phyloP scores from a whole-genome alignment of 176 grass and related monocot genomes.

The Saccharum officinarum region DNA sequence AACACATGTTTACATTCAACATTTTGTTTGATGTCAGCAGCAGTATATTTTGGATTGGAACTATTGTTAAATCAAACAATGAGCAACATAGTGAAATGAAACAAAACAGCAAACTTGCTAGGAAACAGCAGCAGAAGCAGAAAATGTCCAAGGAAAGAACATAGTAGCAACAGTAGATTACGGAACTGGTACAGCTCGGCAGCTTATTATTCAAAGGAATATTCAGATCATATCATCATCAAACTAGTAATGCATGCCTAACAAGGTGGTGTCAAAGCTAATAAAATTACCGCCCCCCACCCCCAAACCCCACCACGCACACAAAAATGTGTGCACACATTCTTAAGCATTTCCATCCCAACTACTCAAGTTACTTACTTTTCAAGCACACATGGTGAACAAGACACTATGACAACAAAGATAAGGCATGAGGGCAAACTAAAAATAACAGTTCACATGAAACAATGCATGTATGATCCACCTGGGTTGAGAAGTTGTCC shows the following conservation, averaged over 20 bases:
- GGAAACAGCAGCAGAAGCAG: not conserved
- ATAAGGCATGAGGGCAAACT: not conserved
- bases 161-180: not conserved
- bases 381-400: not conserved
- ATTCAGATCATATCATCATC: too few species aligned
- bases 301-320: too few species aligned
- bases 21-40: not conserved
- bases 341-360: not conserved
- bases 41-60: not conserved
- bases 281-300: too few species aligned
- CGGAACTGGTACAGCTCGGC: constrained; percentile 24
- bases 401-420: not conserved
- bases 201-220: not conserved
- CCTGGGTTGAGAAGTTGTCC: constrained; percentile 79
- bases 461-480: constrained; percentile 29
- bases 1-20: not conserved
- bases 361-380: not conserved
- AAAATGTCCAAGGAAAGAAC: not conserved
- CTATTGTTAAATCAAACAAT: not conserved
- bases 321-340: not conserved
- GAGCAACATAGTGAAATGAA: not conserved
- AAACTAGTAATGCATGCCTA: not conserved
- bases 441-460: not conserved
- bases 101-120: not conserved
- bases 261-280: not conserved